These are phyloP conservation scores for Trichosanthes cucumerina DNA, from an alignment of 306 rosid genomes.

Conservation along the genomic window DNA sequence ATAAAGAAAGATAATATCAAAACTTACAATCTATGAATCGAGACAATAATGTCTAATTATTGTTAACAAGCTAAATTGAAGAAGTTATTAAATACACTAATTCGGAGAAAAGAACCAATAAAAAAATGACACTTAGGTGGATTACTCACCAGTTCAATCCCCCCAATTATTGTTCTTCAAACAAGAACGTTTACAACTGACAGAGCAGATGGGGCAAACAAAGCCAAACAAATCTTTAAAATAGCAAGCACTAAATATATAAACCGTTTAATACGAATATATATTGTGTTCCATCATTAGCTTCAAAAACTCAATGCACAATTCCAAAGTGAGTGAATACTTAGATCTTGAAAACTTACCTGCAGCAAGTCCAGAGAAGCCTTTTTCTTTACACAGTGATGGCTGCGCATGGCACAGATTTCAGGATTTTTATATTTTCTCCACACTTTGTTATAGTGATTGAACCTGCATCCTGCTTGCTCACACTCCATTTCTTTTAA, in stretches of 20 bases:
- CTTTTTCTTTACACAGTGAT: background rate
- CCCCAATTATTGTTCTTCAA: background rate
- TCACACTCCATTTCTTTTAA: slow-evolving; percentile 4
- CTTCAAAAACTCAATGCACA: background rate
- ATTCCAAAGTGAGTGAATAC: background rate
- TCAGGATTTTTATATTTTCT: background rate
- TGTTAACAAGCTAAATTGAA: background rate
- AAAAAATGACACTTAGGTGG: background rate
- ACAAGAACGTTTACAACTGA: background rate
- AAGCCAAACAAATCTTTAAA: background rate
- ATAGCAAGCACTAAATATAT: background rate
- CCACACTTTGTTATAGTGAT: background rate
- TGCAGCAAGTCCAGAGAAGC: background rate
- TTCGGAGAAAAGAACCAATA: background rate
- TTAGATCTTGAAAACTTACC: background rate
- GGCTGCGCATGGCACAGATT: background rate
- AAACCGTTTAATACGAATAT: background rate
- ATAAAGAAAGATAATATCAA: too few species aligned
- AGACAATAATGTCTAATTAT: background rate
- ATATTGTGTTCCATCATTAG: background rate
- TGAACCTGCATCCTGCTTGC: background rate
- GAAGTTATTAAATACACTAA: background rate
- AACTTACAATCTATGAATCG: background rate
- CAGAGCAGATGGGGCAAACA: background rate
- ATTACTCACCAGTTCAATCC: background rate